Conservation (phyloP, 306 rosid genomes). For the Cucumis melo region DNA sequence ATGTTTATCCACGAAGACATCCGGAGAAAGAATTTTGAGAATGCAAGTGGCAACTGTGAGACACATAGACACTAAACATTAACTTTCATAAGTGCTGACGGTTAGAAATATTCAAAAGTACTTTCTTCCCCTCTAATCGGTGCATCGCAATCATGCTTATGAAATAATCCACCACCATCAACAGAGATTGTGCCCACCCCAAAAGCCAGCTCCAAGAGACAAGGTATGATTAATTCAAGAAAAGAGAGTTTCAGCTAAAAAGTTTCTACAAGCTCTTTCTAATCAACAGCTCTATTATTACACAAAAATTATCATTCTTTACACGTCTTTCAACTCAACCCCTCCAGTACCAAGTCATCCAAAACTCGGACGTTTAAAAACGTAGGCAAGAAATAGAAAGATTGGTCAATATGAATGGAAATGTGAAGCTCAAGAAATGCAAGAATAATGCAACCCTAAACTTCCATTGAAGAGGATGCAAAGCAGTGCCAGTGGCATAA, state of each 20-base stretch:
- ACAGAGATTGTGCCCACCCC: not conserved
- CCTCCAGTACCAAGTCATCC: not conserved
- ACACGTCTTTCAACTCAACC: not conserved
- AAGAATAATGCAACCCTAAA: not conserved
- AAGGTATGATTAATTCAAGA: not conserved
- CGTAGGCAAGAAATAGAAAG: not conserved
- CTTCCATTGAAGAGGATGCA: not conserved
- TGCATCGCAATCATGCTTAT: not conserved
- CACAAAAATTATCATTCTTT: not conserved
- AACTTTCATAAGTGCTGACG: not conserved
- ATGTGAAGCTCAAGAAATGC: not conserved
- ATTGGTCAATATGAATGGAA: not conserved
- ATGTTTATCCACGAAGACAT: not conserved
- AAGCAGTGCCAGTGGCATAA: not conserved
- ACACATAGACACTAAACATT: not conserved
- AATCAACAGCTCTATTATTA: not conserved
- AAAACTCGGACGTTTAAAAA: not conserved
- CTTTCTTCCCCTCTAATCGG: not conserved
- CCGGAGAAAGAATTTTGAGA: not conserved
- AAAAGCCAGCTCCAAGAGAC: not conserved
- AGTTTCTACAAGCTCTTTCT: not conserved
- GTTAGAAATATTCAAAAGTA: not conserved
- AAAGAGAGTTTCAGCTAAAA: not conserved
- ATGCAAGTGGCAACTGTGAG: not conserved
- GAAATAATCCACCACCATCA: not conserved